phyloP scores from a whole-genome alignment of 768 basidiomycete genomes.

The Boletus patriciae region DNA sequence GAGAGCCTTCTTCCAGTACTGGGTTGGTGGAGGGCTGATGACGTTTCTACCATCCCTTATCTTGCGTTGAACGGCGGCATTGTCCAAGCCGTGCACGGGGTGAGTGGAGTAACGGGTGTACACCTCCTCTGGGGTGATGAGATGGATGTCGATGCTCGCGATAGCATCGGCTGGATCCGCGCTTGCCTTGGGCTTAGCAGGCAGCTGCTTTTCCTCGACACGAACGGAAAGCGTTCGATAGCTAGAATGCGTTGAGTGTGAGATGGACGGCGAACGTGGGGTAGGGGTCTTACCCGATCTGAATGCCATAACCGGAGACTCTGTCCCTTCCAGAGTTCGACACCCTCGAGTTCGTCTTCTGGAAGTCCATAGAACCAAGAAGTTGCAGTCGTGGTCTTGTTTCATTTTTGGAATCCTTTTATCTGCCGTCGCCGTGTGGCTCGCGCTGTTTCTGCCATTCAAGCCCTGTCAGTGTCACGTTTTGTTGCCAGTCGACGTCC shows the following conservation, averaged over 20 bases:
- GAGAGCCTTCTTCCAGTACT: slow-evolving; percentile 48
- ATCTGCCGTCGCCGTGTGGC: neutral
- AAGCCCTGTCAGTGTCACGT: neutral
- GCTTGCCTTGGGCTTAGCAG: slow-evolving; percentile 14
- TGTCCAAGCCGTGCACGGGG: slow-evolving; percentile 44
- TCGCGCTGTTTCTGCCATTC: slow-evolving; percentile 26
- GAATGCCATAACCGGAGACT: slow-evolving; percentile 28
- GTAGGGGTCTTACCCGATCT: slow-evolving; percentile 20
- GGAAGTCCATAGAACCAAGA: slow-evolving; percentile 8
- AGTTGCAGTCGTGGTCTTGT: neutral
- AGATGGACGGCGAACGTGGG: neutral
- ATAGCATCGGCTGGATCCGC: slow-evolving; percentile 39
- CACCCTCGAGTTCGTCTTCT: slow-evolving; percentile 19
- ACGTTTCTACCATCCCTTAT: slow-evolving; percentile 44
- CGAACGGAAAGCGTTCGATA: slow-evolving; percentile 47
- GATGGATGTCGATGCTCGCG: slow-evolving; percentile 50
- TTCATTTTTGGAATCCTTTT: neutral
- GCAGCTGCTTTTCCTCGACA: slow-evolving; percentile 33
- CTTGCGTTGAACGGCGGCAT: slow-evolving; percentile 39
- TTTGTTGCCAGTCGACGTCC: no score
- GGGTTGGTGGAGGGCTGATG: slow-evolving; percentile 46
- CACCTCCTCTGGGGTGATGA: slow-evolving; percentile 41
- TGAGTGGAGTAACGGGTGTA: slow-evolving; percentile 47
- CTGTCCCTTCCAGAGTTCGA: slow-evolving; percentile 16
- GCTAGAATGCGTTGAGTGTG: slow-evolving; percentile 8